These are phyloP conservation scores for Prunus campanulata DNA, from an alignment of 306 rosid genomes.

Conservation along the genomic window DNA sequence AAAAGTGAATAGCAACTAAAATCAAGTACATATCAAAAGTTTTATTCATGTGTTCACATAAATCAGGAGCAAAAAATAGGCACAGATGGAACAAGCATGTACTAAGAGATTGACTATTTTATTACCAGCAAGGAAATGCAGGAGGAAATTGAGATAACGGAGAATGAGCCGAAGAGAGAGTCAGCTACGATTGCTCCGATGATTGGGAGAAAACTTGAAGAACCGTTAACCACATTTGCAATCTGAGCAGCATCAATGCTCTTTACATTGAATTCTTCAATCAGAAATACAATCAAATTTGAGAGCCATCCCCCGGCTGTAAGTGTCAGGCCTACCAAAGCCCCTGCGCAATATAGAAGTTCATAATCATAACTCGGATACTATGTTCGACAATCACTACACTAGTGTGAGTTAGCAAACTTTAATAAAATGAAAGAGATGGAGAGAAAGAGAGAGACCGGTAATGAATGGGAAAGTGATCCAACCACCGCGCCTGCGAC, in stretches of 20 bases:
- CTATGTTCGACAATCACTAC: too few relatives aligned
- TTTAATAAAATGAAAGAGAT: neutral
- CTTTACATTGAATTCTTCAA: slow-evolving; percentile 39
- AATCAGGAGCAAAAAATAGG: neutral
- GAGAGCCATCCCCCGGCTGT: slow-evolving; percentile 30
- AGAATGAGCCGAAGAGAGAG: slow-evolving; percentile 47
- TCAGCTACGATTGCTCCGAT: slow-evolving; percentile 55
- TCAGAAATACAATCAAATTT: slow-evolving; percentile 35
- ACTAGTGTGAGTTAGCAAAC: neutral
- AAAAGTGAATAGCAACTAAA: too few relatives aligned
- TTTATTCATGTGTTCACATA: neutral
- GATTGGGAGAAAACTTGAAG: slow-evolving; percentile 34
- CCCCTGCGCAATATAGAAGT: slow-evolving; percentile 22
- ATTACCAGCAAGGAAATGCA: slow-evolving; percentile 29
- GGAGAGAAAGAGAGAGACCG: slow-evolving; percentile 23
- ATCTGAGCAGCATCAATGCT: slow-evolving; percentile 54
- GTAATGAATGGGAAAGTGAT: slow-evolving; percentile 40
- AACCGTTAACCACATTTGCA: slow-evolving; percentile 36
- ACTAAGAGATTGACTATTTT: neutral
- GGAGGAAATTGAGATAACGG: slow-evolving; percentile 31
- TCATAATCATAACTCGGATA: too few relatives aligned
- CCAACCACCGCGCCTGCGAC: slow-evolving; percentile 45
- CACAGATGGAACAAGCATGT: neutral
- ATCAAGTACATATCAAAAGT: too few relatives aligned
- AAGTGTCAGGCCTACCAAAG: slow-evolving; percentile 30